Percentiles rank a stretch among this genome's conserved stretches.
These are phyloP conservation scores for Suillus subalutaceus DNA, from an alignment of 768 basidiomycete genomes.

Conservation along the genomic window DNA sequence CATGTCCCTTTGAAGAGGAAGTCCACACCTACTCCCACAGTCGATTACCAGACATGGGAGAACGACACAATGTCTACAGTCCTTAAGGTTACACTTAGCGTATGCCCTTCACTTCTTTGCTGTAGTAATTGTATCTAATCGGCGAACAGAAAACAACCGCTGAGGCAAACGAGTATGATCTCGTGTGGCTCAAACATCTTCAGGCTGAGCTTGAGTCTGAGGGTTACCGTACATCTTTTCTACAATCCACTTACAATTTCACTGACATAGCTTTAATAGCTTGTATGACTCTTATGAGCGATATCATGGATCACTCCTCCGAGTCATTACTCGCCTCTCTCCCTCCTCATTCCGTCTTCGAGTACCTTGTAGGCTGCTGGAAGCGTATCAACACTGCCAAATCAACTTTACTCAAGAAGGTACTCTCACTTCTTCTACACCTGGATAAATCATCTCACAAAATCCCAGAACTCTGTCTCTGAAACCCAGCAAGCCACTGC, in stretches of 20 bases:
- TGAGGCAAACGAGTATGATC: slow-evolving; percentile 61
- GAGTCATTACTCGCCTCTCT: slow-evolving; percentile 83
- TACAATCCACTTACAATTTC: neutral
- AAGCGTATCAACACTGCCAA: slow-evolving; percentile 71
- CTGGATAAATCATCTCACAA: slow-evolving; percentile 32
- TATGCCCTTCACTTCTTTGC: slow-evolving; percentile 39
- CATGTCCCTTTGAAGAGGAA: slow-evolving; percentile 54
- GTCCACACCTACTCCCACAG: slow-evolving; percentile 37
- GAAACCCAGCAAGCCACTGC: slow-evolving; percentile 63
- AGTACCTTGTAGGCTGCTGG: slow-evolving; percentile 92
- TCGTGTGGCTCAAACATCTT: slow-evolving; percentile 84
- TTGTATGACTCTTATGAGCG: slow-evolving; percentile 50
- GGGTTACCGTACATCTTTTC: slow-evolving; percentile 40
- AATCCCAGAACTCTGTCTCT: slow-evolving; percentile 49
- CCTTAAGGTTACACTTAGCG: slow-evolving; percentile 80
- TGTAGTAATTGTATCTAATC: slow-evolving; percentile 12
- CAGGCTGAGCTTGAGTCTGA: slow-evolving; percentile 70
- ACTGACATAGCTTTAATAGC: slow-evolving; percentile 20
- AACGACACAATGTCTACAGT: slow-evolving; percentile 66
- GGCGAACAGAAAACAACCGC: slow-evolving; percentile 55
- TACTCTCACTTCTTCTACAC: slow-evolving; percentile 23
- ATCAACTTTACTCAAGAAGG: slow-evolving; percentile 65
- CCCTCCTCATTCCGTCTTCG: slow-evolving; percentile 77
- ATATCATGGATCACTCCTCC: slow-evolving; percentile 73
- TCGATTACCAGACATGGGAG: slow-evolving; percentile 73